Percentiles rank a stretch among this genome's conserved stretches.
Conservation (phyloP, 805 yeast genomes). For the Saccharomycopsis synnaedendra region DNA sequence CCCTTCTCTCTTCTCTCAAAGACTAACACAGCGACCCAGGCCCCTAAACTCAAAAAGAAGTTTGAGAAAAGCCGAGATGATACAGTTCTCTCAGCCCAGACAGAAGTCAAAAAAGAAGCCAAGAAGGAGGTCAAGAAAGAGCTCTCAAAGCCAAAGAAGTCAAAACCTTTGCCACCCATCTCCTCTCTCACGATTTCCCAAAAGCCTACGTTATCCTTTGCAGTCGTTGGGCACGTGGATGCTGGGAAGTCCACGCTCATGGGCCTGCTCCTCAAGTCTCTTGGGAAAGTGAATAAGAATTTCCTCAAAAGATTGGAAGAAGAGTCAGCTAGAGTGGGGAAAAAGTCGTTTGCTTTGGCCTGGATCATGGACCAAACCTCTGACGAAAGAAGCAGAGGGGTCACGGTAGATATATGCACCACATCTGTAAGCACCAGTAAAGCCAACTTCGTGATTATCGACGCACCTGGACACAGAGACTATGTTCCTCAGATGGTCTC, state of each 20-base stretch:
- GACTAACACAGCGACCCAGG: too few species aligned
- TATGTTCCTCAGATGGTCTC: constrained; percentile 82
- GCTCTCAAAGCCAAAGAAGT: constrained; percentile 31
- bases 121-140: constrained; percentile 12
- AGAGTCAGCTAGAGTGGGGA: constrained; percentile 59
- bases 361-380: constrained; percentile 78
- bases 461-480: constrained; percentile 79
- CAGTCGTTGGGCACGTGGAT: constrained; percentile 79
- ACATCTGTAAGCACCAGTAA: constrained; percentile 48
- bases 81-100: constrained; percentile 18
- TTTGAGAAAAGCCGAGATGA: constrained; percentile 68
- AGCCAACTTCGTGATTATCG: constrained; percentile 57
- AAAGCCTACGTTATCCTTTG: constrained; percentile 57
- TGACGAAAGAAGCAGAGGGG: constrained; percentile 69
- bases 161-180: constrained; percentile 28
- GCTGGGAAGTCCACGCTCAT: constrained; percentile 76
- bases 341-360: constrained; percentile 71
- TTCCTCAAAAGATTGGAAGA: constrained; percentile 50
- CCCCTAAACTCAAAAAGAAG: constrained; percentile 33
- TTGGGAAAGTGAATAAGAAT: constrained; percentile 54
- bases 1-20: too few species aligned
- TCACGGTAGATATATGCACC: constrained; percentile 68
- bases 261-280: constrained; percentile 61
- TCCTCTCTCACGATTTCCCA: constrained; percentile 23
- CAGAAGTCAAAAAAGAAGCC: background rate